These are phyloP conservation scores for Penicillium odoratum DNA, from an alignment of 495 filamentous ascomycete species.

Conservation along the genomic window DNA sequence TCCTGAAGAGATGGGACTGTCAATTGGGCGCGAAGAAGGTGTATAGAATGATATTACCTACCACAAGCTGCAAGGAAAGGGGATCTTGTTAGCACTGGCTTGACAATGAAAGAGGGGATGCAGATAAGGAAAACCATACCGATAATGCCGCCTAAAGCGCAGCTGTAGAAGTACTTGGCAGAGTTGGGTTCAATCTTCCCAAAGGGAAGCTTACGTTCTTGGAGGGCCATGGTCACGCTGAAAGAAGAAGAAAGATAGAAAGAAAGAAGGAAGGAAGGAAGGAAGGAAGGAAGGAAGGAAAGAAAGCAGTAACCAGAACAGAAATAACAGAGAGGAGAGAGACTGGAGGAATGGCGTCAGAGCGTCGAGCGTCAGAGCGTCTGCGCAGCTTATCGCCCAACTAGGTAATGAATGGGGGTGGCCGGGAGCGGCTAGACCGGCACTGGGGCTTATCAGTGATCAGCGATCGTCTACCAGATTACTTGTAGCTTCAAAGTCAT, in stretches of 20 bases:
- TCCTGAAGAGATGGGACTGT: constrained; percentile 23
- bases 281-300: not conserved
- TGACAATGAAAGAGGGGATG: constrained; percentile 2
- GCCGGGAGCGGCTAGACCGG: constrained; percentile 26
- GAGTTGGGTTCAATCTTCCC: constrained; percentile 66
- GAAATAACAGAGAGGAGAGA: constrained; percentile 2
- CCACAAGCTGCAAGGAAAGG: constrained; percentile 53
- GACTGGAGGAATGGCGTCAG: constrained; percentile 20
- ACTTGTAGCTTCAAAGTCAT: not conserved
- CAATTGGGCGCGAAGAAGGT: constrained; percentile 11
- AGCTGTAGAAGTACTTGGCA: constrained; percentile 65
- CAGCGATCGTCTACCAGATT: not conserved
- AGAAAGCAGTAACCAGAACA: constrained; percentile 2
- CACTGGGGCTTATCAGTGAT: constrained; percentile 18
- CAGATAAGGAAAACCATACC: constrained; percentile 38
- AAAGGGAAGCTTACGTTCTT: constrained; percentile 45
- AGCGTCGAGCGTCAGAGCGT: constrained; percentile 19
- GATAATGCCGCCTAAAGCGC: constrained; percentile 63
- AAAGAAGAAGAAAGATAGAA: not conserved
- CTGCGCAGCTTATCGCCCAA: constrained; percentile 9
- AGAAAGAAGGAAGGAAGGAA: constrained; percentile 4
- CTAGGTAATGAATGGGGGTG: not conserved
- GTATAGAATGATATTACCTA: constrained; percentile 22
- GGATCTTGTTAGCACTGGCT: constrained; percentile 4
- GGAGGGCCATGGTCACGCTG: constrained; percentile 30